Conservation (phyloP, 2,329 filamentous ascomycete species). For the Cladosporium sp. region DNA sequence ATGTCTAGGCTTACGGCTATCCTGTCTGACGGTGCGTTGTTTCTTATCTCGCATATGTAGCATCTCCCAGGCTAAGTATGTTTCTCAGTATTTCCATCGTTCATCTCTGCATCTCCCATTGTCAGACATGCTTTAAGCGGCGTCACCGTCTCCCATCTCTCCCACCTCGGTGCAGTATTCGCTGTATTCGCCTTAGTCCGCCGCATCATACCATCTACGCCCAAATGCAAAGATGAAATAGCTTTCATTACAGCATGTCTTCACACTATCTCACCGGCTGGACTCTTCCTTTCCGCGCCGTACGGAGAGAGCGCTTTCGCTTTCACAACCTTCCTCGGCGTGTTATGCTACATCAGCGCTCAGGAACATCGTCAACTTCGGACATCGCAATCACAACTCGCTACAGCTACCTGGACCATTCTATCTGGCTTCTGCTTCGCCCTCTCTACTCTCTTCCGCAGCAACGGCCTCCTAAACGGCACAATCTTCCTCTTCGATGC, state of each 20-base stretch:
- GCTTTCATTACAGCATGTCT: constrained; percentile 67
- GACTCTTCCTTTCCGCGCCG: constrained; percentile 82
- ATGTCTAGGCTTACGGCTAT: constrained; percentile 44
- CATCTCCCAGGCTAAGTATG: constrained; percentile 26
- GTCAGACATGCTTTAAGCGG: constrained; percentile 49
- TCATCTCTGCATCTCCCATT: constrained; percentile 18
- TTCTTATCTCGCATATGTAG: constrained; percentile 11
- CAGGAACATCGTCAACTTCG: constrained; percentile 10
- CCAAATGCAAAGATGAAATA: constrained; percentile 36
- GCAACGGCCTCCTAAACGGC: constrained; percentile 83
- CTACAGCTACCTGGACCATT: constrained; percentile 18
- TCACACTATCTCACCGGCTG: constrained; percentile 81
- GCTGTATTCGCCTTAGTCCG: constrained; percentile 64
- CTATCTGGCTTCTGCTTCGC: constrained; percentile 53
- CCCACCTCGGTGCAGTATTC: constrained; percentile 72
- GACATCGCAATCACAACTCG: not conserved
- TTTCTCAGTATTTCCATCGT: constrained; percentile 20
- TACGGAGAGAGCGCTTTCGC: constrained; percentile 80
- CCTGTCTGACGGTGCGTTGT: constrained; percentile 39
- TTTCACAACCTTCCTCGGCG: constrained; percentile 69
- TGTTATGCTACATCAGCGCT: constrained; percentile 61
- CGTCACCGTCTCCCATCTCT: constrained; percentile 64
- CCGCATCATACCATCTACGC: constrained; percentile 47
- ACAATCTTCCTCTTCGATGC: constrained; percentile 66
- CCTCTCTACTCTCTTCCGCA: constrained; percentile 68